Conservation (phyloP, 202 grass and related monocot genomes). For the Bolboschoenoplectus hybrid region DNA sequence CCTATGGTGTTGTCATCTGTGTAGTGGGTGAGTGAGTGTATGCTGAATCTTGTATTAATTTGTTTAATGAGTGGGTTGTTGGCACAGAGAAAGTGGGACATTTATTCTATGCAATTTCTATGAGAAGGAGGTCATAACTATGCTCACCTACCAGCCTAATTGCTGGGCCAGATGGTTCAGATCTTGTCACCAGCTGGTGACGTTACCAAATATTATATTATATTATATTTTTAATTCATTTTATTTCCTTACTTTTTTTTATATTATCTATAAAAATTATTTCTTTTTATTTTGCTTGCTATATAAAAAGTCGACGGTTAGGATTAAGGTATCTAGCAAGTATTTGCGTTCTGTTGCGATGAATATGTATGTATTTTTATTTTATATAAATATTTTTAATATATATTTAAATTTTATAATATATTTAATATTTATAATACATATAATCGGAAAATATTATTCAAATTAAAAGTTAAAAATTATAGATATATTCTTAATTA, state of each 20-base stretch:
- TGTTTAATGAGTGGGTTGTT: not conserved
- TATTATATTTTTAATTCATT: not conserved
- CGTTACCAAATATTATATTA: not conserved
- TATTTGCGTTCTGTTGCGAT: too few relatives aligned
- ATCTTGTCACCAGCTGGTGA: slow-evolving; percentile 2
- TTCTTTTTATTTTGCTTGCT: not conserved
- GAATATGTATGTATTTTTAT: too few relatives aligned
- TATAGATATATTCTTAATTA: too few relatives aligned
- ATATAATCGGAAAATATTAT: too few relatives aligned
- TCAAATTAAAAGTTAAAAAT: too few relatives aligned
- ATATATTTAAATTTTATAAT: too few relatives aligned
- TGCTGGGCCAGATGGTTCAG: not conserved
- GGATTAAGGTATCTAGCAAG: too few relatives aligned
- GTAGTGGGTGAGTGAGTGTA: not conserved
- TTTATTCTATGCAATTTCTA: slow-evolving; percentile 26
- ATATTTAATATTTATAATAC: too few relatives aligned
- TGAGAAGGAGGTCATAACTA: slow-evolving; percentile 25
- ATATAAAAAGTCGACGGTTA: not conserved
- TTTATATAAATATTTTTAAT: too few relatives aligned
- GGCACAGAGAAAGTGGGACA: slow-evolving; percentile 18
- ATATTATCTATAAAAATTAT: not conserved
- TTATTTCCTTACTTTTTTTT: not conserved
- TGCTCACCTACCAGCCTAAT: slow-evolving; percentile 27
- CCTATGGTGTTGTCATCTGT: not conserved
- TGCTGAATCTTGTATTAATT: too few relatives aligned